Base-by-base conservation (phyloP, 768 basidiomycete genomes). In the Dacryopinax spathularia region DNA sequence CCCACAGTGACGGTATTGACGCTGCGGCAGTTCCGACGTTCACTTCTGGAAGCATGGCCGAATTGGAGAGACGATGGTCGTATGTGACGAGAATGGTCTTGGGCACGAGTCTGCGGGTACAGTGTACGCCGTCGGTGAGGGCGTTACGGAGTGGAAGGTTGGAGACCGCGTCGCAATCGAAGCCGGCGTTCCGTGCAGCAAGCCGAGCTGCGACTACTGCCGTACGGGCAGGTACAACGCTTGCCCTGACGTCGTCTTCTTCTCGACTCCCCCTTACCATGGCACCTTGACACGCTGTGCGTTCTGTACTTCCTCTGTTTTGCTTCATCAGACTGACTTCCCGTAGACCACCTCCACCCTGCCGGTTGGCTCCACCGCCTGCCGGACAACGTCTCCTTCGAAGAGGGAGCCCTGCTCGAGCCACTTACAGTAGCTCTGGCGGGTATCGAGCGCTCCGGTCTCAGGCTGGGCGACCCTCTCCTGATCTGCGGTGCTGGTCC, bases 401-500 rank as follows among this genome's bases (percentile, higher is more conserved):
- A 77, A 41, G 75, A 78, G 60, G 76, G 75, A 9, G 69, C 74
- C 0, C 68, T 77, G 0, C 71, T 73, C 62, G 77, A 77, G 64
- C 76, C 76, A 0, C 68, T 78, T 12, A 68, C 73, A 1, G 77
- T 78, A 10, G 76, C 75, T 3, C 64, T 78, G 10, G 75, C 75
- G 1, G 77, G 75, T 2, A 66, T 77, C 34, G 75, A 77, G 65
- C 67, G 76, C 25, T 71, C 75, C 3, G 71, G 68, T 6, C 65
- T 76, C 25, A 66, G 61, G 29, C 69, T 77, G 6, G 76, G 76
- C 29, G 75, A 78, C 66, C 74, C 75, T 0, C 60, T 76, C 1
- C 68, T 77, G 10, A 75, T 77, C 63, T 73, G 73, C 48, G 75
- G 75, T 31, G 75, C 75, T 15, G 77, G 76, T 13, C 75, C 77